Base-by-base conservation (phyloP, 768 basidiomycete species). In the Infundibulicybe gibba region DNA sequence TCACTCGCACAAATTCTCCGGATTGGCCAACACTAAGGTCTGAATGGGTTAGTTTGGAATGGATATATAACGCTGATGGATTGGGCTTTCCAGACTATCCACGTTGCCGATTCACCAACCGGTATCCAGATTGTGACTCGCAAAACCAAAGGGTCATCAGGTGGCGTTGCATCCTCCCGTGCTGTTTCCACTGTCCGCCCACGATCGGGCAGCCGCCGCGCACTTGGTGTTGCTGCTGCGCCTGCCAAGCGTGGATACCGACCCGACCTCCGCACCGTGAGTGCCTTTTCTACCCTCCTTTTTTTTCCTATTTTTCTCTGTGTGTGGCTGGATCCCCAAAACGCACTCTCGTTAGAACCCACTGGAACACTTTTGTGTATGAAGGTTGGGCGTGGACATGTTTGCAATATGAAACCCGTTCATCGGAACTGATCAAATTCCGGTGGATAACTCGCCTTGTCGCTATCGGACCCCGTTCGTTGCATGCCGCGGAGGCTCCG, bases 341-440 rank as follows among this genome's bases (percentile, higher is more conserved):
- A 72, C 69, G 87, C 89, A 90, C 71, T 84, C 83, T 79, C 83
- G 84, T 84, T 92, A 92, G 89, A 92, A 89, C 89, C 89, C 85
- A 75, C 87, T 80, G 85, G 85, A 88, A 65, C 56, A 66, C 66
- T 76, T 70, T 59, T 74, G 75, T 69, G 68, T 64, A 84, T 84
- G 87, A 90, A 85, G 76, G 87, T 70, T 77, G 87, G 87, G 89
- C 80, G 89, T 92, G 87, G 89, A 92, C 84, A 88, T 70, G 87
- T 87, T 79, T 92, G 89, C 89, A 83, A 92, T 67, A 92, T 67
- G 56, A 74, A 74, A 65, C 64, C 64, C 63, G 58, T 65, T 64
- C 64, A 59, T 50, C 59, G 62, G 72, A 75, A 75, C 61, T 74
- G 79, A 81, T 83, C 84, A 83, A 81, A 75, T 74, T 72, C 64